Conservation (phyloP, 306 rosid species). For the cucumber (Cucumis sativus) region DNA sequence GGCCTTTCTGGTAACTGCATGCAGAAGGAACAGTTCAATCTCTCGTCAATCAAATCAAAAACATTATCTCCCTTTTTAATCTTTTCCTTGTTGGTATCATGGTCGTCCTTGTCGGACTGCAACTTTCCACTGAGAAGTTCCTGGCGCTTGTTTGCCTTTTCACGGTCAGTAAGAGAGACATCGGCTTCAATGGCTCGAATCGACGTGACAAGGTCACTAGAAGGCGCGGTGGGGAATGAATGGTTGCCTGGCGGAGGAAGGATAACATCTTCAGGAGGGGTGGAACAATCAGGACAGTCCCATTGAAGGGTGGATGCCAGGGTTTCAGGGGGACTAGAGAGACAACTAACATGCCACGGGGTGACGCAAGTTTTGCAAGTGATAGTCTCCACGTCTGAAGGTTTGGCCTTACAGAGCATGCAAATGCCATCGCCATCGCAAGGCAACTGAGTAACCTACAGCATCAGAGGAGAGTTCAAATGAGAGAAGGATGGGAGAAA, state of each 20-base stretch:
- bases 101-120: neutral
- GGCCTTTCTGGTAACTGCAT: constrained; percentile 69
- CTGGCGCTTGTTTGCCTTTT: constrained; percentile 52
- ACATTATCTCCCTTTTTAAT: constrained; percentile 7
- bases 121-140: constrained; percentile 35
- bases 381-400: constrained; percentile 22
- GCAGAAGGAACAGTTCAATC: constrained; percentile 48
- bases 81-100: neutral
- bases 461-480: neutral
- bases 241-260: neutral
- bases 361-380: constrained; percentile 34
- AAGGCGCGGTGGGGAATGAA: neutral
- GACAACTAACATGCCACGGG: constrained; percentile 40
- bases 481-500: neutral
- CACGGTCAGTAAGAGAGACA: constrained; percentile 22
- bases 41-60: constrained; percentile 24
- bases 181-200: constrained; percentile 46
- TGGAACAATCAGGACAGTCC: constrained; percentile 50
- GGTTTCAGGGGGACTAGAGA: constrained; percentile 20
- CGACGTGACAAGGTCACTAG: constrained; percentile 22
- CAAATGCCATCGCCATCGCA: constrained; percentile 37
- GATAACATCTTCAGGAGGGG: neutral
- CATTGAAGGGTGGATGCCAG: constrained; percentile 25
- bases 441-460: constrained; percentile 24
- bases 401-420: constrained; percentile 38